Percentiles rank a stretch among this genome's conserved stretches.
phyloP scores from a whole-genome alignment of 2,329 filamentous ascomycete genomes.

The Talaromyces islandicus region DNA sequence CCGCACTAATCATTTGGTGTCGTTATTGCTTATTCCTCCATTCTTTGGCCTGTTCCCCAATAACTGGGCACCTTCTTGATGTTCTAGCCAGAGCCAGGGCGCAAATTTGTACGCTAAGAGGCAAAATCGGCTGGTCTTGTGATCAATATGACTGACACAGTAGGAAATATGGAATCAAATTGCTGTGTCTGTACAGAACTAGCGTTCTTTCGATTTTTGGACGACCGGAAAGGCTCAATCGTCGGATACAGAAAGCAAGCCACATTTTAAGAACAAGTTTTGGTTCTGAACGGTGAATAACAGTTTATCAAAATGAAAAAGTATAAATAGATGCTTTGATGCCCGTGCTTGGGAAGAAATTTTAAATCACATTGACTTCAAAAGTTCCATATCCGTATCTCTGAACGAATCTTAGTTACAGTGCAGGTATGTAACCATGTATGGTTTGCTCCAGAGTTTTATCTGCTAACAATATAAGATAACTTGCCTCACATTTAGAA shows the following conservation, averaged over 20 bases:
- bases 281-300: background rate
- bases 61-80: background rate
- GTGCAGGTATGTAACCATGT: background rate
- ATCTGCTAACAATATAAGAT: background rate
- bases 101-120: background rate
- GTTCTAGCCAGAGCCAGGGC: background rate
- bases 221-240: background rate
- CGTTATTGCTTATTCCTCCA: background rate
- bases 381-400: background rate
- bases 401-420: background rate
- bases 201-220: background rate
- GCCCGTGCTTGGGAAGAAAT: background rate
- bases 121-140: background rate
- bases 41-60: background rate
- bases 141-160: background rate
- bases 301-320: background rate
- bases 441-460: background rate
- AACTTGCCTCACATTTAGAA: background rate
- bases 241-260: background rate
- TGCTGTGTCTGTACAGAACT: background rate
- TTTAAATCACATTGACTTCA: background rate
- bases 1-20: background rate
- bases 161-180: background rate
- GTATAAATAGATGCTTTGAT: background rate
- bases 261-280: background rate